Base-by-base conservation (phyloP, 1,284 basidiomycete species). In the Puccinia brachypodii region DNA sequence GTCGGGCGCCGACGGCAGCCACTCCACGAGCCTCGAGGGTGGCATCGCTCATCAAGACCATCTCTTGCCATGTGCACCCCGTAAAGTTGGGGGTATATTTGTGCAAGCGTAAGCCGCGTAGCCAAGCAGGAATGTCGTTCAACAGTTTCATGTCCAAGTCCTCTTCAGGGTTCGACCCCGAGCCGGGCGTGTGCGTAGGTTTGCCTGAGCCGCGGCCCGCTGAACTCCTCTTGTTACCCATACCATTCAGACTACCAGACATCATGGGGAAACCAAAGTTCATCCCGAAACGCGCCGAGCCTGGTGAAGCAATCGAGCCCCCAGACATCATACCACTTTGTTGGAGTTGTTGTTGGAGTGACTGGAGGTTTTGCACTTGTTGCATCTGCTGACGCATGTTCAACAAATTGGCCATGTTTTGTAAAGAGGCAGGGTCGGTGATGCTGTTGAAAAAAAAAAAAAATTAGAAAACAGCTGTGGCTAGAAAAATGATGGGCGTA, bases 71-170 rank as follows among this genome's bases (percentile, higher is more conserved):
- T 84, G 90, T 90, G 88, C 91, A 90, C 77, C 89, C 90, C 87
- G 98, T 95, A 88, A 99, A 98, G 89, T 97, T 98, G 50, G 94
- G 91, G 83, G 96, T 99, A 89, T 99, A 99, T 90, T 84, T 88
- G 91, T 99, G 96, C 86, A 99, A 89, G 87, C 97, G 89, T 87
- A 99, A 88, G 85, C 92, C 93, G 86, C 96, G 91, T 87, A 99
- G 89, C 97, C 96, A 99, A 79, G 89, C 91, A 13, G 95, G 90
- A 76, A 98, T 90, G 88, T 99, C 97, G 84, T 91, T 91, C 84
- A 99, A 89, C 83, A 98, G 86, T 84, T 90, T 89, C 83, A 93
- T 92, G 86, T 98, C 96, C 28, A 98, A 91, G 76, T 98, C 95
- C 81, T 99, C 97, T 42, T 90, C 89, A 56, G 88, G 87, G 60